Evolutionary conservation across 306 rosid species (phyloP).

Genomic region (Quercus engelmannii): DNA sequence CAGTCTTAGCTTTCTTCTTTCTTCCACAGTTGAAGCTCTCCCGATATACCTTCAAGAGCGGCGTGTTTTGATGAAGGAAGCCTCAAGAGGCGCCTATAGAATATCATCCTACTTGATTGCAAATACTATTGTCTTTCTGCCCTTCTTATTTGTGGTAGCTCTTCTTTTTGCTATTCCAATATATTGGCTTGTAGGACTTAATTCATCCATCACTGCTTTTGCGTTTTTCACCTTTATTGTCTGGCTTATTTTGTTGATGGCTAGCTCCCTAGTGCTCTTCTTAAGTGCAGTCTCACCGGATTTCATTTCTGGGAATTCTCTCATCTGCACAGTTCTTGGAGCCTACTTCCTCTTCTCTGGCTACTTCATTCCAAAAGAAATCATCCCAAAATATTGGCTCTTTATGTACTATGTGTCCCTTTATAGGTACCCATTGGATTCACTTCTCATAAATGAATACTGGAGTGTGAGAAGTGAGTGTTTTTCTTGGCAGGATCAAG

Average conservation of each 20-base stretch:
- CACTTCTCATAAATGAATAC: conserved; percentile 74
- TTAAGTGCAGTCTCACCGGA: conserved; percentile 84
- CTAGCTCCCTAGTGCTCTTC: conserved; percentile 82
- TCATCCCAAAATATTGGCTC: conserved; percentile 83
- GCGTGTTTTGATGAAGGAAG: conserved; percentile 79
- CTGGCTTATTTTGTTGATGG: conserved; percentile 89
- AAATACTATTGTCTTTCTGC: conserved; percentile 75
- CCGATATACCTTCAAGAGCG: conserved; percentile 90
- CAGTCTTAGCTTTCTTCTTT: conserved; percentile 79
- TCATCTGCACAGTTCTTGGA: conserved; percentile 81
- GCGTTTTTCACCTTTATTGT: conserved; percentile 69
- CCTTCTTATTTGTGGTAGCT: conserved; percentile 74
- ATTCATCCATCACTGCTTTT: conserved; percentile 65
- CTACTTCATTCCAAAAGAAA: conserved; percentile 84
- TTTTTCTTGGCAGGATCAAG: conserved; percentile 26
- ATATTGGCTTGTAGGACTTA: conserved; percentile 86
- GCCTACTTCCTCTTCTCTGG: conserved; percentile 90
- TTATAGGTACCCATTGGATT: conserved; percentile 84
- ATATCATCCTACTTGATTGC: conserved; percentile 83
- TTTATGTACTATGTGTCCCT: conserved; percentile 94
- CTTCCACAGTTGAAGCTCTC: conserved; percentile 89
- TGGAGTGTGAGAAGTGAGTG: conserved; percentile 50
- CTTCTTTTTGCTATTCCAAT: conserved; percentile 65
- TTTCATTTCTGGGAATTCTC: conserved; percentile 84
- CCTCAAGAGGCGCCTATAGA: conserved; percentile 78